Conservation (phyloP, 129 eudicot species). For the Pulicaria dysenterica region DNA sequence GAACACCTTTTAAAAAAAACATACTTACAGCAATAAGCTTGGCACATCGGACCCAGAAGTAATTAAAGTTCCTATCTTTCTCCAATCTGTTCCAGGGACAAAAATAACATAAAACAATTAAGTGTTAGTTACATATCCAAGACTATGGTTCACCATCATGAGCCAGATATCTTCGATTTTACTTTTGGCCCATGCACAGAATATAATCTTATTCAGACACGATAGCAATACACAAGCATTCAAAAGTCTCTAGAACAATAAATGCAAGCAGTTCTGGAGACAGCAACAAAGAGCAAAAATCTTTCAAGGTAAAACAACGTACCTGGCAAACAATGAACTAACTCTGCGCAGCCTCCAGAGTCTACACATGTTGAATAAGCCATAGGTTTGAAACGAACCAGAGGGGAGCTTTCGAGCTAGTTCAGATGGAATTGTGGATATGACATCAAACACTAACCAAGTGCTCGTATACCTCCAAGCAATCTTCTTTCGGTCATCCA, state of each 20-base stretch:
- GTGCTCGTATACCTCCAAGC: slow-evolving; percentile 73
- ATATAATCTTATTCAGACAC: not conserved
- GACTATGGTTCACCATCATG: not conserved
- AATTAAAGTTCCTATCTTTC: slow-evolving; percentile 93
- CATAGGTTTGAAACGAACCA: slow-evolving; percentile 56
- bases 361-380: slow-evolving; percentile 87
- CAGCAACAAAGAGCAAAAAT: not conserved
- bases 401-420: slow-evolving; percentile 56
- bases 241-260: not conserved
- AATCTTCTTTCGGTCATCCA: slow-evolving; percentile 71
- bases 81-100: slow-evolving; percentile 63
- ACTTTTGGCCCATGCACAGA: too few relatives aligned
- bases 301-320: slow-evolving; percentile 1
- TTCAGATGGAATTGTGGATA: slow-evolving; percentile 89
- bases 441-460: slow-evolving; percentile 77
- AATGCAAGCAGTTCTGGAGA: not conserved
- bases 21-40: slow-evolving; percentile 87
- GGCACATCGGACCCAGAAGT: slow-evolving; percentile 91
- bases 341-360: slow-evolving; percentile 97
- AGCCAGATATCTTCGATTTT: not conserved
- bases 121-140: not conserved
- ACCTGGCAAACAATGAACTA: slow-evolving; percentile 80
- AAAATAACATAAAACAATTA: not conserved
- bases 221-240: slow-evolving; percentile 5
- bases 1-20: not conserved